phyloP scores from a whole-genome alignment of 1,284 basidiomycete species.

The Veloboletus limbatus region DNA sequence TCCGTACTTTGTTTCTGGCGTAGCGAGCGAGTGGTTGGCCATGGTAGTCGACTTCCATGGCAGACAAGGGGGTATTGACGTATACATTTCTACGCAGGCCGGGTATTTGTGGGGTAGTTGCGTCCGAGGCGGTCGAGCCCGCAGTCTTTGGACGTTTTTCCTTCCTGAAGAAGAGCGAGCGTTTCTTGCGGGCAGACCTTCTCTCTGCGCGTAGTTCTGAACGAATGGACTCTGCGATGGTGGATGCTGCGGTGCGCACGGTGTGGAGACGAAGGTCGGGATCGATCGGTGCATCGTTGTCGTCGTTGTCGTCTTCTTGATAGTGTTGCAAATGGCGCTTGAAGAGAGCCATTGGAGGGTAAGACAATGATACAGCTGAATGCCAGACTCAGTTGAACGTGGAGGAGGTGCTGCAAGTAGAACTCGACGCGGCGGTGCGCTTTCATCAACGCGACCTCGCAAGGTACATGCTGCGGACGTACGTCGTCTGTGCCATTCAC shows the following conservation, averaged over 20 bases:
- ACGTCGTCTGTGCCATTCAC: too few species aligned
- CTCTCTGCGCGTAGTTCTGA: conserved; percentile 72
- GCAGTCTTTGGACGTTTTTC: conserved; percentile 45
- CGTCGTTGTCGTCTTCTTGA: conserved; percentile 44
- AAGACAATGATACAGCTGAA: neutral
- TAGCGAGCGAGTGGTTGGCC: conserved; percentile 82
- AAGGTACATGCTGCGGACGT: too few species aligned
- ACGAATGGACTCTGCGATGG: conserved; percentile 81
- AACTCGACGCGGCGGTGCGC: neutral
- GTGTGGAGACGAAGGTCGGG: conserved; percentile 83
- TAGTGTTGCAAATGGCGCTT: conserved; percentile 30
- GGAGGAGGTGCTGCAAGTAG: too few species aligned
- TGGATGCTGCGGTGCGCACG: conserved; percentile 84
- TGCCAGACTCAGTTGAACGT: neutral
- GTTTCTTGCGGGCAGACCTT: conserved; percentile 53
- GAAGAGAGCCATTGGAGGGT: conserved; percentile 30
- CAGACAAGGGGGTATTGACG: conserved; percentile 69
- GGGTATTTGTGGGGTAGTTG: conserved; percentile 35
- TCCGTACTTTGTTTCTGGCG: conserved; percentile 92
- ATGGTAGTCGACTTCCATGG: conserved; percentile 61
- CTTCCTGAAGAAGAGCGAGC: conserved; percentile 58
- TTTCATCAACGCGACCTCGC: too few species aligned
- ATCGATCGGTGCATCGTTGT: conserved; percentile 63
- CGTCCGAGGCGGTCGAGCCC: conserved; percentile 23
- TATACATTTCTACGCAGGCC: conserved; percentile 74